Evolutionary conservation across 805 yeast species (phyloP).

Genomic region (Nakazawaea holstii): DNA sequence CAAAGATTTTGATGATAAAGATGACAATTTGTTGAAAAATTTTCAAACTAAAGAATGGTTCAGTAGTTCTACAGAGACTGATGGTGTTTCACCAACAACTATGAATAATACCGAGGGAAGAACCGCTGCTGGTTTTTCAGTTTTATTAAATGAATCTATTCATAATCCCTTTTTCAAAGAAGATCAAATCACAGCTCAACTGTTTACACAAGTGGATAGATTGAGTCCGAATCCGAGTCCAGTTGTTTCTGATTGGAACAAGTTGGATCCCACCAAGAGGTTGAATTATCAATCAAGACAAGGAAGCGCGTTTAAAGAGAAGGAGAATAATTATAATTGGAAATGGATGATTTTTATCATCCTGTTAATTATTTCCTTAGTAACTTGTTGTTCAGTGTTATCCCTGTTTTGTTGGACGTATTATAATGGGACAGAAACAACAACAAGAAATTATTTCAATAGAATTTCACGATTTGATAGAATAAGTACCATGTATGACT

Average conservation of each 20-base stretch:
- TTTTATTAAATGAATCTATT: background rate
- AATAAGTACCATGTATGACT: background rate
- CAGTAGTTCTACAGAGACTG: constrained; percentile 1
- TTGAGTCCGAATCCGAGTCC: no score
- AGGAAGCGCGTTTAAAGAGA: no score
- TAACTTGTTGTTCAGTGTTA: background rate
- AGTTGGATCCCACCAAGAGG: background rate
- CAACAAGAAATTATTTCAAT: background rate
- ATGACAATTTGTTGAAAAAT: background rate
- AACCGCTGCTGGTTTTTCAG: background rate
- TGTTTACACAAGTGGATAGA: background rate
- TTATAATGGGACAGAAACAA: background rate
- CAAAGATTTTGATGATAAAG: background rate
- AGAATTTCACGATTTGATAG: background rate
- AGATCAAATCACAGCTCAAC: background rate
- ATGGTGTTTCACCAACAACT: background rate
- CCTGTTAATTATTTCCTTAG: background rate
- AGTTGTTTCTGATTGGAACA: background rate
- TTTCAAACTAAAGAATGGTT: constrained; percentile 3
- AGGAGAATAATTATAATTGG: no score
- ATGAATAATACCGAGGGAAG: background rate
- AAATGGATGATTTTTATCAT: background rate
- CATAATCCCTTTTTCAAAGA: constrained; percentile 7
- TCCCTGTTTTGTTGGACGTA: background rate
- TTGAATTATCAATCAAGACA: no score